Evolutionary conservation across 2,329 filamentous ascomycete species (phyloP), one percentile per base, ranked within the genome.

Genomic region (Sphaerulina vaccinii): DNA sequence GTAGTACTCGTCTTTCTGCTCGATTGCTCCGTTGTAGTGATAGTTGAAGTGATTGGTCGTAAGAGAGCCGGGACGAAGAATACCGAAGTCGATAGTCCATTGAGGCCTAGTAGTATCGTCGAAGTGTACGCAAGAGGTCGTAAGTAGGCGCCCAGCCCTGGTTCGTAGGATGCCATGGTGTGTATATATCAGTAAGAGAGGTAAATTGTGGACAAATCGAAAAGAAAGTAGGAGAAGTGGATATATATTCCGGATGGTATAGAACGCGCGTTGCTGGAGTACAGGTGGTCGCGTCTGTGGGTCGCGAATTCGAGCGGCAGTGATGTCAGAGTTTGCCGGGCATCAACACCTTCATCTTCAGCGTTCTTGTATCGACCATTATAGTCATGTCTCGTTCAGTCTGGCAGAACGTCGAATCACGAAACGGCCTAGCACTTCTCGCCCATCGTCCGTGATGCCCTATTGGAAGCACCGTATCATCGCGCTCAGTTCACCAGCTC

Each of bases 41-140:
- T 41, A 24, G 32, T 41, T 36, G 9, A 24, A 32, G 24, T 48
- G n/a, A 61, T 42, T 16, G 58, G 58, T 10, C 58, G 56, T 6
- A 61, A 52, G 27, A 61, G 48, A 10, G 58, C 36, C 13, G 58
- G 58, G 32, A 61, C 49, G 56, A 59, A 51, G 40, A 59, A 38
- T 10, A 56, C 18, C 18, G 58, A 56, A 15, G 56, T 51, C 13
- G 51, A 45, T 24, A 48, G 35, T 35, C 37, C 37, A 36, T 22
- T 13, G 13, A 41, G 33, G 16, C 36, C 45, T 21, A 48, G 24
- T 7, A 48, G 37, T 19, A 48, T 18, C 16, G 37, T 41, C 1
- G 45, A 48, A 16, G 45, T 48, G 24, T 40, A 48, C 7, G 45
- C 45, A 15, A 48, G 45, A 2, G 37, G 36, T 19, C 29, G 36